Evolutionary conservation across 352 stramenopile species (phyloP).

Genomic region (Phytopythium cucurbitacearum): DNA sequence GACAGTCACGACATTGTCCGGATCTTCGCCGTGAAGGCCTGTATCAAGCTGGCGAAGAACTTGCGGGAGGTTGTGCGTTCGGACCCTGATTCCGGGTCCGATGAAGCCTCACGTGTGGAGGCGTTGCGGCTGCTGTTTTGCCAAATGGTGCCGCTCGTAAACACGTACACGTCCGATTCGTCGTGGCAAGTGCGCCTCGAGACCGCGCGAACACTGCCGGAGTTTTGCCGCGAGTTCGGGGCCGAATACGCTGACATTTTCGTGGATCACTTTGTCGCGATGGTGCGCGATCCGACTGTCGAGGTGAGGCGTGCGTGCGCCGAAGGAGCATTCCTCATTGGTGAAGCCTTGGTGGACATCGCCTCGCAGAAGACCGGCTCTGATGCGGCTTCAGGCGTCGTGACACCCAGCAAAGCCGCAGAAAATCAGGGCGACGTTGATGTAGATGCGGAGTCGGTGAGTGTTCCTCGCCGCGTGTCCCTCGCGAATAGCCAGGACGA

Average conservation of each 20-base stretch:
- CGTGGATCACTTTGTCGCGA: constrained; percentile 85
- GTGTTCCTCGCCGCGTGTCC: constrained; percentile 10
- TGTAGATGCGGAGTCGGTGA: neutral
- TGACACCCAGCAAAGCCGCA: constrained; percentile 3
- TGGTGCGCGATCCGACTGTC: constrained; percentile 79
- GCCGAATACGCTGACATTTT: constrained; percentile 79
- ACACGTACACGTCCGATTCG: constrained; percentile 83
- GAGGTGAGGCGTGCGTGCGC: constrained; percentile 78
- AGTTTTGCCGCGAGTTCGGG: constrained; percentile 77
- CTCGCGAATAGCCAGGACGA: constrained; percentile 21
- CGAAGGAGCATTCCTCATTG: constrained; percentile 59
- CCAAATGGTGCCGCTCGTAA: constrained; percentile 86
- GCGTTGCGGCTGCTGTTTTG: constrained; percentile 62
- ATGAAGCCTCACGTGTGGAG: constrained; percentile 16
- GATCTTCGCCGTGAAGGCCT: constrained; percentile 84
- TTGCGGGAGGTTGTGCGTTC: constrained; percentile 26
- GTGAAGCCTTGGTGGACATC: constrained; percentile 52
- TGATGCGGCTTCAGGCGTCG: neutral
- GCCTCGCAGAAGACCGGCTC: constrained; percentile 21
- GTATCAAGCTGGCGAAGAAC: constrained; percentile 64
- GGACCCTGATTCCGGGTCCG: neutral
- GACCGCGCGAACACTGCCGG: constrained; percentile 61
- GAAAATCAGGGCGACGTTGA: neutral
- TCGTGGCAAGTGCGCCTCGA: constrained; percentile 87
- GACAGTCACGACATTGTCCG: constrained; percentile 87